Conservation (phyloP, 164 flowering plant genomes). For the Nelumbo lutea region DNA sequence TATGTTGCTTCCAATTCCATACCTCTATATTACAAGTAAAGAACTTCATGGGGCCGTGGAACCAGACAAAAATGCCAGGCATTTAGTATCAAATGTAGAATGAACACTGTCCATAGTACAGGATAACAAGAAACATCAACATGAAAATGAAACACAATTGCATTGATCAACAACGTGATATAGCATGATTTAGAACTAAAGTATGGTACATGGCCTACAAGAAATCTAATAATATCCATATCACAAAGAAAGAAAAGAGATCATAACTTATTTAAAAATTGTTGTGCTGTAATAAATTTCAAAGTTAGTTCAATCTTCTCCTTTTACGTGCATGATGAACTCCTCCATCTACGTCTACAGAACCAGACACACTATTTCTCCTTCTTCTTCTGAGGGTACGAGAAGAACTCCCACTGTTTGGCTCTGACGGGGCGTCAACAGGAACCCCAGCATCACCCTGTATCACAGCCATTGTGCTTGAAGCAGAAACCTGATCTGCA, state of each 20-base stretch:
- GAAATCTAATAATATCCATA: not conserved
- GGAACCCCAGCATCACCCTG: constrained; percentile 21
- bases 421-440: constrained; percentile 20
- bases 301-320: constrained; percentile 21
- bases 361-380: constrained; percentile 20
- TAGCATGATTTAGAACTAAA: not conserved
- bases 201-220: not conserved
- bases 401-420: constrained; percentile 22
- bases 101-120: too few species aligned
- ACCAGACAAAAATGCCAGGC: too few species aligned
- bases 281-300: not conserved
- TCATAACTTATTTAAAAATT: too few species aligned
- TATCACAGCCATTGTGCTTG: constrained; percentile 34
- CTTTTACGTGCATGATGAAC: constrained; percentile 21
- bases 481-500: constrained; percentile 29
- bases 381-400: constrained; percentile 23
- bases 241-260: too few species aligned
- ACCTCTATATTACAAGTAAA: too few species aligned
- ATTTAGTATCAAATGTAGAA: too few species aligned
- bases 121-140: not conserved
- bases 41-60: too few species aligned
- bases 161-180: too few species aligned
- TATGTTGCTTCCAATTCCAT: too few species aligned
- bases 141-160: not conserved
- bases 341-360: constrained; percentile 25